These are phyloP conservation scores for Scheffersomyces spartinae DNA, from an alignment of 805 yeast genomes.

Conservation along the genomic window DNA sequence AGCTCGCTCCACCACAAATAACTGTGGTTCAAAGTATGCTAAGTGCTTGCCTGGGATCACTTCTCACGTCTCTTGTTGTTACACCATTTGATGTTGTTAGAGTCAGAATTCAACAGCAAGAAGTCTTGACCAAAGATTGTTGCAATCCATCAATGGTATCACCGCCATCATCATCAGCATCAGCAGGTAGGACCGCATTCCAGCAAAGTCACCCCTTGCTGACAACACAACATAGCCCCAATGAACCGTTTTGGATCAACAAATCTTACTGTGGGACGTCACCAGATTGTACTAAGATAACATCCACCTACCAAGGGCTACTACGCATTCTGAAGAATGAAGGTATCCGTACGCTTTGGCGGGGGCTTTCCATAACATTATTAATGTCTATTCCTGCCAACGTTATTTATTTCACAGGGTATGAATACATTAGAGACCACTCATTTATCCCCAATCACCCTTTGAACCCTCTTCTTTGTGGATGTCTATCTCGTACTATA, in stretches of 20 bases:
- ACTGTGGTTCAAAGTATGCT: slow-evolving; percentile 54
- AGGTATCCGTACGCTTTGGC: slow-evolving; percentile 71
- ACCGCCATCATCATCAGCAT: slow-evolving; percentile 1
- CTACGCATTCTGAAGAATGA: slow-evolving; percentile 54
- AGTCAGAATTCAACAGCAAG: slow-evolving; percentile 69
- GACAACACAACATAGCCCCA: slow-evolving; percentile 5
- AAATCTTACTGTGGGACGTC: slow-evolving; percentile 24
- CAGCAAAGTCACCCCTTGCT: slow-evolving; percentile 9
- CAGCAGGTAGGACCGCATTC: slow-evolving; percentile 5
- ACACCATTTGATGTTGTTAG: slow-evolving; percentile 79
- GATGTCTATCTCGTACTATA: slow-evolving; percentile 68
- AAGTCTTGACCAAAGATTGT: slow-evolving; percentile 31
- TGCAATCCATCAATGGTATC: slow-evolving; percentile 11
- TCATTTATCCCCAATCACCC: slow-evolving; percentile 37
- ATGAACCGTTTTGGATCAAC: slow-evolving; percentile 23
- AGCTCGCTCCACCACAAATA: slow-evolving; percentile 17
- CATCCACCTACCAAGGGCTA: slow-evolving; percentile 71
- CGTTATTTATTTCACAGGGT: slow-evolving; percentile 88
- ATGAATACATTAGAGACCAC: slow-evolving; percentile 73
- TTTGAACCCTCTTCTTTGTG: slow-evolving; percentile 74
- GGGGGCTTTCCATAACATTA: slow-evolving; percentile 76
- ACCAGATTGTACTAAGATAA: slow-evolving; percentile 35
- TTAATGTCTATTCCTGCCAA: slow-evolving; percentile 89
- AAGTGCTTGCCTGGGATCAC: slow-evolving; percentile 68
- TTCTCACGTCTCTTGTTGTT: slow-evolving; percentile 59